Conservation (phyloP, 2,329 filamentous ascomycete genomes). For the Rhinocladiella mackenziei region DNA sequence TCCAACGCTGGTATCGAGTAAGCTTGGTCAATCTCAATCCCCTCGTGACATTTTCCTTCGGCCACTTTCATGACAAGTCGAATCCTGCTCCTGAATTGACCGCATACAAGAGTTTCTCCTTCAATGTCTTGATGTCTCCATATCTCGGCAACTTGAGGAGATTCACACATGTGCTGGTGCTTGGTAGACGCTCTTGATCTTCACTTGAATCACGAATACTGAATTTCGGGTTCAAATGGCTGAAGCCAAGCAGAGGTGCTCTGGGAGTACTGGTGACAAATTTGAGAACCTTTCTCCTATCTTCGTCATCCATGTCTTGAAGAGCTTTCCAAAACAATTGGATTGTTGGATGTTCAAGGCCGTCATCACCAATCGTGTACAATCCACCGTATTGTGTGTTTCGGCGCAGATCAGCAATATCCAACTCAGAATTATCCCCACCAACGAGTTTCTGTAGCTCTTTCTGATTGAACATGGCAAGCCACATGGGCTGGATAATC, state of each 20-base stretch:
- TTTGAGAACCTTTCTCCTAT: constrained; percentile 82
- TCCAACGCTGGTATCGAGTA: no score
- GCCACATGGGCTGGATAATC: constrained; percentile 88
- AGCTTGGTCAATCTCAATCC: no score
- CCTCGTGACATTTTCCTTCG: not conserved
- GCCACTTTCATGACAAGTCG: constrained; percentile 53
- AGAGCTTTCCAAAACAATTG: constrained; percentile 90
- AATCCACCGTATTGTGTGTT: constrained; percentile 86
- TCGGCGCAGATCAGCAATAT: constrained; percentile 75
- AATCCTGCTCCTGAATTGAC: constrained; percentile 89
- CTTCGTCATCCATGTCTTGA: constrained; percentile 66
- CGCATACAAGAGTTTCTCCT: constrained; percentile 81
- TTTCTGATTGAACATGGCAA: constrained; percentile 97
- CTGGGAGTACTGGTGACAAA: constrained; percentile 93
- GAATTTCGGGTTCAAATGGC: constrained; percentile 77
- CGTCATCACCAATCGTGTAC: constrained; percentile 85
- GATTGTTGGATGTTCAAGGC: constrained; percentile 77
- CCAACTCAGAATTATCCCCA: constrained; percentile 79
- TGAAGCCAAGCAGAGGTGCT: constrained; percentile 84
- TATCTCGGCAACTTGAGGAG: constrained; percentile 88
- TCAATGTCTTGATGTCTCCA: constrained; percentile 59
- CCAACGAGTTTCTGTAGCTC: constrained; percentile 92
- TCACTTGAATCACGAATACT: constrained; percentile 79
- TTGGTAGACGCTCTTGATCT: constrained; percentile 76
- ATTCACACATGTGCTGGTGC: constrained; percentile 94